A percentile compares a stretch with the other conserved stretches of the same genome.
Conservation (phyloP, 2,329 filamentous ascomycete species). For the Ophiobolus disseminans region DNA sequence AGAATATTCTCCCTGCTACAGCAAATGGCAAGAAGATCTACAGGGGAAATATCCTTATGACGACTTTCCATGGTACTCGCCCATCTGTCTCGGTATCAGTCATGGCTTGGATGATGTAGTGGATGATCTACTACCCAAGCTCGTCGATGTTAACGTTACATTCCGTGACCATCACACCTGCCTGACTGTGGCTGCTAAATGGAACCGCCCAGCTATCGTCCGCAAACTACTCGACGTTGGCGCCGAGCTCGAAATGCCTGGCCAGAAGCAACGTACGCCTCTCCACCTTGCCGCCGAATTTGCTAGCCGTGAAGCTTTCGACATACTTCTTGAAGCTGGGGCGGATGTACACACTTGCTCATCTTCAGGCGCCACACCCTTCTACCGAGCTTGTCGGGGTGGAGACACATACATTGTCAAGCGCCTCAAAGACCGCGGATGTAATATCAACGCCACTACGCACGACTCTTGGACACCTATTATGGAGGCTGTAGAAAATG, state of each 20-base stretch:
- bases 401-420: constrained; percentile 10
- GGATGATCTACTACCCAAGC: background rate
- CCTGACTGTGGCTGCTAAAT: background rate
- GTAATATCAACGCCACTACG: background rate
- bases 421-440: background rate
- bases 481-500: background rate
- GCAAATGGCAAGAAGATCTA: background rate
- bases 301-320: background rate
- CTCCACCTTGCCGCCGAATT: background rate
- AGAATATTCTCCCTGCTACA: background rate
- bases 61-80: background rate
- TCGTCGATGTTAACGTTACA: background rate
- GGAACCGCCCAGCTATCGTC: background rate
- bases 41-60: background rate
- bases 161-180: background rate
- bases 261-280: background rate
- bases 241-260: background rate
- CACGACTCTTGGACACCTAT: background rate
- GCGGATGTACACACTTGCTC: constrained; percentile 9
- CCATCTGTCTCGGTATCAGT: background rate
- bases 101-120: background rate
- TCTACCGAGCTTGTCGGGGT: constrained; percentile 10
- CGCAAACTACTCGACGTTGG: background rate
- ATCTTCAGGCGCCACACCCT: constrained; percentile 5
- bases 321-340: constrained; percentile 5